A percentile compares a stretch with the other conserved stretches of the same genome.
phyloP scores from a whole-genome alignment of 2,329 filamentous ascomycete genomes.

The Huntiella savannae region DNA sequence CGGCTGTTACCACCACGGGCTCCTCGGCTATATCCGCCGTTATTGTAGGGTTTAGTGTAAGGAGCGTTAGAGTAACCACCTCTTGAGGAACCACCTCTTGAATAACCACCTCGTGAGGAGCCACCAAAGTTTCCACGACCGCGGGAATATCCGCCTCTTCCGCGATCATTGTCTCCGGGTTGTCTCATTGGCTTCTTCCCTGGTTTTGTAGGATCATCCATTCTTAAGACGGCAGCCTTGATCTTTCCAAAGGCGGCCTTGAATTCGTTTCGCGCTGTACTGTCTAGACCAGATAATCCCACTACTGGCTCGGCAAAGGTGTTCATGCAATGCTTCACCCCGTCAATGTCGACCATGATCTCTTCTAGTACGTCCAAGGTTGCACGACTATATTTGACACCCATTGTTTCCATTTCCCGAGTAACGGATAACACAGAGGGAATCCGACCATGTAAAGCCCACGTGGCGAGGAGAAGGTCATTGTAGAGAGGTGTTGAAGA shows the following conservation, averaged over 20 bases:
- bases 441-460: constrained; percentile 40
- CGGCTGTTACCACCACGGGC: too few species aligned
- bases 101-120: too few species aligned
- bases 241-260: constrained; percentile 1
- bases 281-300: not conserved
- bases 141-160: not conserved
- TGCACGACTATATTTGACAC: constrained; percentile 21
- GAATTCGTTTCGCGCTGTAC: not conserved
- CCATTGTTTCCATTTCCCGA: constrained; percentile 45
- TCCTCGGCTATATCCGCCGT: too few species aligned
- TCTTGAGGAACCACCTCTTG: too few species aligned
- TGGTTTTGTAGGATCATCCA: not conserved
- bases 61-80: too few species aligned
- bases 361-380: constrained; percentile 4
- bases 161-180: not conserved
- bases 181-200: not conserved
- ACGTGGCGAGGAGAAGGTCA: constrained; percentile 41
- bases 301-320: constrained; percentile 6
- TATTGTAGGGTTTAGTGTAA: too few species aligned
- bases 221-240: not conserved
- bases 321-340: not conserved
- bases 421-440: constrained; percentile 34
- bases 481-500: constrained; percentile 53
- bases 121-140: too few species aligned
- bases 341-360: constrained; percentile 1